Evolutionary conservation across 2,329 filamentous ascomycete species (phyloP).

Genomic region (Fusarium bactridioides): DNA sequence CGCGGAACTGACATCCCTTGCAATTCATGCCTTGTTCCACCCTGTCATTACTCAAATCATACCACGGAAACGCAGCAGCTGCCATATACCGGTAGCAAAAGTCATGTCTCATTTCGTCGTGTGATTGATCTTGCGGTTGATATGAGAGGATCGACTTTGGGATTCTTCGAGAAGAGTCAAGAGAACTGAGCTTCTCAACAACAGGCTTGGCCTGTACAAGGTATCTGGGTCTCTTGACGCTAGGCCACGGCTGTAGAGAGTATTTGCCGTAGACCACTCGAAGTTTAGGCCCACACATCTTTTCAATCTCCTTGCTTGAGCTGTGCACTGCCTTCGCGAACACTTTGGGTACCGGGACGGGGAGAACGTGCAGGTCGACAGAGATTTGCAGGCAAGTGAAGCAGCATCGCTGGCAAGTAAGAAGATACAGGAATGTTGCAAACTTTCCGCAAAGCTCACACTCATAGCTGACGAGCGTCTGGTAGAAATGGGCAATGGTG

Average conservation of each 20-base stretch:
- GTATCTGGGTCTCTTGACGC: conserved; percentile 6
- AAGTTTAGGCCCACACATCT: neutral
- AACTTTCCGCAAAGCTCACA: conserved; percentile 9
- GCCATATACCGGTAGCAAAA: conserved; percentile 20
- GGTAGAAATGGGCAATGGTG: neutral
- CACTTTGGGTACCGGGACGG: neutral
- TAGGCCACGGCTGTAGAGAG: conserved; percentile 5
- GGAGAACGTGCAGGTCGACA: neutral
- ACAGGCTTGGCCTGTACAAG: neutral
- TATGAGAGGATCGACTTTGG: neutral
- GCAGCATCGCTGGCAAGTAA: conserved; percentile 6
- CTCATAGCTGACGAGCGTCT: neutral
- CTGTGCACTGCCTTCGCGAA: neutral
- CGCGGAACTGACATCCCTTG: conserved; percentile 18
- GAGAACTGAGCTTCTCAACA: neutral
- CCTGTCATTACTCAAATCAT: neutral
- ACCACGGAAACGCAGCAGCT: conserved; percentile 3
- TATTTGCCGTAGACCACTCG: conserved; percentile 10
- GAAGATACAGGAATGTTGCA: conserved; percentile 3
- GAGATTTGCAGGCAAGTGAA: conserved; percentile 19
- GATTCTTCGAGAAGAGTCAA: neutral
- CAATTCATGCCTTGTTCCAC: conserved; percentile 4
- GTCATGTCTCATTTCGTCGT: neutral
- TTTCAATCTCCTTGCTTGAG: neutral
- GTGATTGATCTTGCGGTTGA: neutral